These are phyloP conservation scores for Phytophthora citrophthora DNA, from an alignment of 352 stramenopile species.

Conservation along the genomic window DNA sequence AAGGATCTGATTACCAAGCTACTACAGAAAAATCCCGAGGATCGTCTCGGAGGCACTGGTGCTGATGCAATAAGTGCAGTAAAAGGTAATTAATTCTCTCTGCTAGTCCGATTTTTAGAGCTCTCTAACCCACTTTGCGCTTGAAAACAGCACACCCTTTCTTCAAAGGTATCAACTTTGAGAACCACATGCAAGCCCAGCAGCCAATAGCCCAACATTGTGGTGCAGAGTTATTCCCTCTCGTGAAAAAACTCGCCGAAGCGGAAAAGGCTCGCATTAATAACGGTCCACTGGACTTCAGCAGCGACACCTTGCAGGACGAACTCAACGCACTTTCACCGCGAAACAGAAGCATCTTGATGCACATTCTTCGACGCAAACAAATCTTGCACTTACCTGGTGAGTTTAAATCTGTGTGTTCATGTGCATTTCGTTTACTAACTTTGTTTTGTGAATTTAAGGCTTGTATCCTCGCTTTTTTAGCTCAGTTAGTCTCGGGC, in stretches of 20 bases:
- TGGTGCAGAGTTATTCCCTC: conserved; percentile 48
- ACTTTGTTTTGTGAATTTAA: conserved; percentile 17
- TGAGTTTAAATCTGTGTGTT: conserved; percentile 11
- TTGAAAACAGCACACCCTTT: conserved; percentile 67
- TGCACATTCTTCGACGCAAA: conserved; percentile 84
- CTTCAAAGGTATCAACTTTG: conserved; percentile 74
- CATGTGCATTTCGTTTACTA: conserved; percentile 3
- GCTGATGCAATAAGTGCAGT: conserved; percentile 47
- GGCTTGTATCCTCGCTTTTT: conserved; percentile 84
- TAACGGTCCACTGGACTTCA: conserved; percentile 31
- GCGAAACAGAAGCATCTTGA: conserved; percentile 52
- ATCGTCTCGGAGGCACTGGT: conserved; percentile 37
- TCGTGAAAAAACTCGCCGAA: conserved; percentile 48
- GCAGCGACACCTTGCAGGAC: conserved; percentile 41
- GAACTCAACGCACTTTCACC: conserved; percentile 44
- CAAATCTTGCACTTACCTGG: conserved; percentile 71
- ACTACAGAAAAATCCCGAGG: conserved; percentile 50
- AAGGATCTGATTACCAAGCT: conserved; percentile 69
- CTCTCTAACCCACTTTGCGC: not conserved
- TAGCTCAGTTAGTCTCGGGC: conserved; percentile 42
- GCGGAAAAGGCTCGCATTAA: conserved; percentile 44
- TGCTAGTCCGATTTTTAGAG: not conserved
- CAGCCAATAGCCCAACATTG: conserved; percentile 50
- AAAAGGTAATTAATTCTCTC: conserved; percentile 54
- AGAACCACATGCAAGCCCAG: conserved; percentile 51